A percentile compares a stretch with the other conserved stretches of the same genome.
Conservation (phyloP, 331 rosid genomes). For the Cydonia oblonga region DNA sequence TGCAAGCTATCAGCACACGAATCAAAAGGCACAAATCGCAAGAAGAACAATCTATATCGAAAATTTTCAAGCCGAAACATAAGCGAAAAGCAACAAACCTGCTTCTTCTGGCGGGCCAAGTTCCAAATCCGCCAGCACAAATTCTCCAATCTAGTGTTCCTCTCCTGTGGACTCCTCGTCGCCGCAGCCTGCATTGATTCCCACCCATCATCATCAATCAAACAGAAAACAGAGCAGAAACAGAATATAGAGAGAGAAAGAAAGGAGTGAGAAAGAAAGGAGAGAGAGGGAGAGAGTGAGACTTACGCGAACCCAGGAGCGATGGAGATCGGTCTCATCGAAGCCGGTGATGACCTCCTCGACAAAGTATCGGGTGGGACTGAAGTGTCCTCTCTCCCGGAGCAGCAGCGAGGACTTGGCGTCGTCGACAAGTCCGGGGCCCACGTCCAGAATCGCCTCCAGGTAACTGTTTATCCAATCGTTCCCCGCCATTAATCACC, state of each 20-base stretch:
- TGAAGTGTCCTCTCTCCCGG: slow-evolving; percentile 85
- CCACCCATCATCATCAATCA: not conserved
- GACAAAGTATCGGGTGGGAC: slow-evolving; percentile 93
- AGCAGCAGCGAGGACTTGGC: slow-evolving; percentile 80
- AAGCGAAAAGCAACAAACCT: slow-evolving; percentile 27
- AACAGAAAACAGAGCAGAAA: not conserved
- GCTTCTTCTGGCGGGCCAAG: slow-evolving; percentile 96
- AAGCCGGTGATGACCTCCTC: slow-evolving; percentile 90
- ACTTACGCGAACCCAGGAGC: slow-evolving; percentile 87
- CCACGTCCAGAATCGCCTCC: slow-evolving; percentile 92
- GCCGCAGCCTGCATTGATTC: slow-evolving; percentile 56
- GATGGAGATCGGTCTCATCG: slow-evolving; percentile 96
- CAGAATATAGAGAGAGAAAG: no score
- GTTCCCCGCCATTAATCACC: slow-evolving; percentile 67
- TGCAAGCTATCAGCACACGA: not conserved
- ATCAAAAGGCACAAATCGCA: not conserved
- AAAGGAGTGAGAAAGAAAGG: not conserved
- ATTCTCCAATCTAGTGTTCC: slow-evolving; percentile 95
- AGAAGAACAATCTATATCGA: not conserved
- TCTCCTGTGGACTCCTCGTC: slow-evolving; percentile 92
- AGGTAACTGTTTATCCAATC: slow-evolving; percentile 95
- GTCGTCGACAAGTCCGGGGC: slow-evolving; percentile 76
- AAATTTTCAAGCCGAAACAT: not conserved
- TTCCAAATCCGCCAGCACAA: slow-evolving; percentile 99
- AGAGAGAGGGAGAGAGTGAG: not conserved